phyloP scores from a whole-genome alignment of 2,329 filamentous ascomycete species.

The Colletotrichum trifolii region DNA sequence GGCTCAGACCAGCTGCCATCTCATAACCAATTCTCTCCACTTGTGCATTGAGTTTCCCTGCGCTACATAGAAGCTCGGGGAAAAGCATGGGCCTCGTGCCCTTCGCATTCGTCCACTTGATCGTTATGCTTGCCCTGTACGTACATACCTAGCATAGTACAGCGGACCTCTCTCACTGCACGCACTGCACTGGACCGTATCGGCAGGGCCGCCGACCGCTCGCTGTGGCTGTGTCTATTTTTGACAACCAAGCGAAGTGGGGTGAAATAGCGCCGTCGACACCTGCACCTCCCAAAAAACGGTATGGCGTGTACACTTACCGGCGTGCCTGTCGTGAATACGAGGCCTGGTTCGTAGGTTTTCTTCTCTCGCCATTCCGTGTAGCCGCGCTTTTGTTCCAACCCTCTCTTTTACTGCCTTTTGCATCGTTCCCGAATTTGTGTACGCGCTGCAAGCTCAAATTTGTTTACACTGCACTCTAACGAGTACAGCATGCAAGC shows the following conservation, averaged over 20 bases:
- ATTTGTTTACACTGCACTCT: too few species aligned
- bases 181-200: neutral
- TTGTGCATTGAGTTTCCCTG: too few species aligned
- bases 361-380: neutral
- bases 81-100: neutral
- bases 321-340: too few species aligned
- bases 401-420: neutral
- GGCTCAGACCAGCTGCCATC: conserved; percentile 20
- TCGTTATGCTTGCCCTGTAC: neutral
- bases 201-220: conserved; percentile 26
- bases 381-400: neutral
- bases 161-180: neutral
- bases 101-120: too few species aligned
- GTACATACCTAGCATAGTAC: neutral
- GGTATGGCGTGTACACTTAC: too few species aligned
- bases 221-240: conserved; percentile 35
- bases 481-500: neutral
- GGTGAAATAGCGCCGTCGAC: neutral
- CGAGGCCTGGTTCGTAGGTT: neutral
- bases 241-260: conserved; percentile 10
- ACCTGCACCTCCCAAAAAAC: neutral
- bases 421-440: too few species aligned
- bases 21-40: conserved; percentile 7
- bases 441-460: too few species aligned
- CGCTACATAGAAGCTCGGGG: neutral